Conservation (phyloP, 2,329 filamentous ascomycete species). For the Penicillium expansum region DNA sequence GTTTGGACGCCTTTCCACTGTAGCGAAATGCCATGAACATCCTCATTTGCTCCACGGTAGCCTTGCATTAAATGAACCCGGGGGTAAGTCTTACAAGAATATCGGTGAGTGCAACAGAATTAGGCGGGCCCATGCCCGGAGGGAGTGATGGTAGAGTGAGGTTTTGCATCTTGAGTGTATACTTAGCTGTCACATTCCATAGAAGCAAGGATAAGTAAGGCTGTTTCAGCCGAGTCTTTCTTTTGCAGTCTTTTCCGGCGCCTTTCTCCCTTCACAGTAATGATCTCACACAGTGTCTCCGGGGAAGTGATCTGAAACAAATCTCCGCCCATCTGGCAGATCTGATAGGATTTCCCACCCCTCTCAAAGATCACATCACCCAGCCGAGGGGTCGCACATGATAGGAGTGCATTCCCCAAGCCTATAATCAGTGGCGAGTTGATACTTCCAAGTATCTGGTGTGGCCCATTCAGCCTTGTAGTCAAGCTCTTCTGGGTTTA, state of each 20-base stretch:
- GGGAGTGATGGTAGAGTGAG: background rate
- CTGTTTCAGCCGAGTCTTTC: background rate
- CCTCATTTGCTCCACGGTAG: background rate
- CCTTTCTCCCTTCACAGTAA: slow-evolving; percentile 2
- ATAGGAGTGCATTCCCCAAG: slow-evolving; percentile 1
- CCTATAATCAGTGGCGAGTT: background rate
- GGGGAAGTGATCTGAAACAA: background rate
- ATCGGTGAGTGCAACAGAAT: background rate
- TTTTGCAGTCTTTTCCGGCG: background rate
- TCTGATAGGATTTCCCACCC: background rate
- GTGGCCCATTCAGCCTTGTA: slow-evolving; percentile 1
- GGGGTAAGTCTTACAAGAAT: background rate
- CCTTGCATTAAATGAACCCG: background rate
- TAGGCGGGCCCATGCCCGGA: background rate
- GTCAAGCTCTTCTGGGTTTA: slow-evolving; percentile 5
- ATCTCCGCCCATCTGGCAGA: background rate
- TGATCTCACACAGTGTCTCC: background rate
- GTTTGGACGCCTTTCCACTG: background rate
- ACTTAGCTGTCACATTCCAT: too few species aligned
- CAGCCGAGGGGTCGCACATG: background rate
- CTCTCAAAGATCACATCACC: background rate
- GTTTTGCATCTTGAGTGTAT: too few species aligned
- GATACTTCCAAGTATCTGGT: background rate
- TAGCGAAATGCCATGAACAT: background rate
- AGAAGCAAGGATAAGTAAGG: too few species aligned